Conservation (phyloP, 345 rosid genomes). For the Moricandia moricandioides region DNA sequence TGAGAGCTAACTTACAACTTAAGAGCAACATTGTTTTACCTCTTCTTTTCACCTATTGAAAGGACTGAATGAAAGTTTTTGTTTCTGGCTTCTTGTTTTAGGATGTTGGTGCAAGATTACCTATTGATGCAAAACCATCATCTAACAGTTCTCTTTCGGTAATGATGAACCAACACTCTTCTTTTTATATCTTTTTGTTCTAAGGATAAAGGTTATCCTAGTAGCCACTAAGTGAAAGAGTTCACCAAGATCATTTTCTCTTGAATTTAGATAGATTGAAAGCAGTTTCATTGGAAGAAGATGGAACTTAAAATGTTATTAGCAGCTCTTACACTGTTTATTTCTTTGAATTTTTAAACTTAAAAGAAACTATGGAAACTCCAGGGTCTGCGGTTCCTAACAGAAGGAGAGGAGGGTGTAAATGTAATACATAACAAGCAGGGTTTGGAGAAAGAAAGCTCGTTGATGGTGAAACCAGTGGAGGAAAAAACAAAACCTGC, state of each 20-base stretch:
- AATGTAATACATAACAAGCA: slow-evolving; percentile 38
- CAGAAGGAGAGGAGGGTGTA: slow-evolving; percentile 46
- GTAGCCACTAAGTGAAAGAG: neutral
- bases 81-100: slow-evolving; percentile 31
- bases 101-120: slow-evolving; percentile 54
- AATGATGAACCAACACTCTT: neutral
- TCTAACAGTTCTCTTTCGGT: slow-evolving; percentile 40
- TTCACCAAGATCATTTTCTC: neutral
- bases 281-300: neutral
- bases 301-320: neutral
- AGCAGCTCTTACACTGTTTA: neutral
- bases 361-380: slow-evolving; percentile 23
- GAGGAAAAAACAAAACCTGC: slow-evolving; percentile 25
- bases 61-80: slow-evolving; percentile 9
- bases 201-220: neutral
- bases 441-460: slow-evolving; percentile 20
- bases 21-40: slow-evolving; percentile 2
- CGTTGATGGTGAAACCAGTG: slow-evolving; percentile 24
- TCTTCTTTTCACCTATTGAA: neutral
- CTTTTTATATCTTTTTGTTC: neutral
- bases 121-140: slow-evolving; percentile 45
- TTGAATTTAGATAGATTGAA: slow-evolving; percentile 4
- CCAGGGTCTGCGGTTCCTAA: slow-evolving; percentile 80
- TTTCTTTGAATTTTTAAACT: neutral
- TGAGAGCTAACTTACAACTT: slow-evolving; percentile 23